Evolutionary conservation across 306 rosid genomes (phyloP).

Genomic region (Pyrus bretschneideri): DNA sequence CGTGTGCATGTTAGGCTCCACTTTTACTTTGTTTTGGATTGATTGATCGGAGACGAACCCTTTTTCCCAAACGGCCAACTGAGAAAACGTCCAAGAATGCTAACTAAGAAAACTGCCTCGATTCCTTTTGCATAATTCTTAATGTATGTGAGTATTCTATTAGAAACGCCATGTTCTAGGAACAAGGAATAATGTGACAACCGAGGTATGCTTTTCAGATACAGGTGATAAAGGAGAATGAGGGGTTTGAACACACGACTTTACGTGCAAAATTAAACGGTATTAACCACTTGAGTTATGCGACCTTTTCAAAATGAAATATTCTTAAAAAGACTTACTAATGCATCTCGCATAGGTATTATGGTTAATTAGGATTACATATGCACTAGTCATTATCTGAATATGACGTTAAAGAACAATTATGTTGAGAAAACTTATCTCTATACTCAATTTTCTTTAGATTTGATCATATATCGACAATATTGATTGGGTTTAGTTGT

Average conservation of each 20-base stretch:
- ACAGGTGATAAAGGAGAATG: neutral
- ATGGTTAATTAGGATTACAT: neutral
- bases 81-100: constrained; percentile 28
- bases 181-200: neutral
- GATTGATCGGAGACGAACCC: neutral
- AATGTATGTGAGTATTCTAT: neutral
- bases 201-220: neutral
- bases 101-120: constrained; percentile 41
- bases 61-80: constrained; percentile 25
- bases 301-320: too few species aligned
- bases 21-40: constrained; percentile 25
- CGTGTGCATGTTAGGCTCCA: constrained; percentile 59
- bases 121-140: constrained; percentile 6
- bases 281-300: too few species aligned
- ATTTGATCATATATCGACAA: neutral
- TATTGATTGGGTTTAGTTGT: neutral
- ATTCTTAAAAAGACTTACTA: neutral
- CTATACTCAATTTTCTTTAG: neutral
- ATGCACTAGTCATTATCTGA: too few species aligned
- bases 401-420: too few species aligned
- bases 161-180: neutral
- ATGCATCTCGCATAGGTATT: neutral
- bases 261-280: too few species aligned
- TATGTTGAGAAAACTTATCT: neutral
- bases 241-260: neutral